Evolutionary conservation across 2,329 filamentous ascomycete species (phyloP).

Genomic region (Aphanoascus verrucosus): DNA sequence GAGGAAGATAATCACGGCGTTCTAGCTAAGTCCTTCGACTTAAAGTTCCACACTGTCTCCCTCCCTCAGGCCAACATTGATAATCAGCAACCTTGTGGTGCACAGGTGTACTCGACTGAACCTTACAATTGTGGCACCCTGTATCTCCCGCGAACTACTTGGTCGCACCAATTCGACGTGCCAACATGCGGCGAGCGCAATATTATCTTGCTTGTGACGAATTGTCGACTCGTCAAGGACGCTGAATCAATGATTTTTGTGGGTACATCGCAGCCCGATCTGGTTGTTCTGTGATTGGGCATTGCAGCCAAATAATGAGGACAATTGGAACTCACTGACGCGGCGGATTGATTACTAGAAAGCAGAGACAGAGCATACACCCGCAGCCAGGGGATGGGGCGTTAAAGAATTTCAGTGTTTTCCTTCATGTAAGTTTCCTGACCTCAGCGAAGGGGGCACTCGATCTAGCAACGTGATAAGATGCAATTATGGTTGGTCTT

Average conservation of each 20-base stretch:
- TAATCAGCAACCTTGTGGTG: conserved; percentile 15
- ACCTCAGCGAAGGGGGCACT: neutral
- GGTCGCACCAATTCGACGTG: neutral
- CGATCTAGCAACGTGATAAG: neutral
- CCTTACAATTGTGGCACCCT: neutral
- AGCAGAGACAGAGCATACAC: neutral
- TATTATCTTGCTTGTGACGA: conserved; percentile 20
- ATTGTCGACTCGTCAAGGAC: conserved; percentile 19
- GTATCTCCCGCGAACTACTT: neutral
- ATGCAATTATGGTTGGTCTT: conserved; percentile 11
- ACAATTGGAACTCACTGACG: conserved; percentile 5
- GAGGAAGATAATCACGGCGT: conserved; percentile 11
- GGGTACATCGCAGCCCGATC: conserved; percentile 10
- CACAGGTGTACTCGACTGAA: conserved; percentile 13
- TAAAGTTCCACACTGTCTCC: conserved; percentile 13
- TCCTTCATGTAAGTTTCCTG: conserved; percentile 14
- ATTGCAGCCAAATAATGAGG: conserved; percentile 2
- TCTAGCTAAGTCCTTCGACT: conserved; percentile 18
- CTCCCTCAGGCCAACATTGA: conserved; percentile 14
- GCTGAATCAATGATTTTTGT: conserved; percentile 11
- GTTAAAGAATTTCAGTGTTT: conserved; percentile 7
- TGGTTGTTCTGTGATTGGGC: conserved; percentile 6
- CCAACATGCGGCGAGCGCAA: neutral
- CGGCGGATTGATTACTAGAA: conserved; percentile 7
- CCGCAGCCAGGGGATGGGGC: neutral